Conservation (phyloP, 257 asterid genomes). For the Misopates orontium region DNA sequence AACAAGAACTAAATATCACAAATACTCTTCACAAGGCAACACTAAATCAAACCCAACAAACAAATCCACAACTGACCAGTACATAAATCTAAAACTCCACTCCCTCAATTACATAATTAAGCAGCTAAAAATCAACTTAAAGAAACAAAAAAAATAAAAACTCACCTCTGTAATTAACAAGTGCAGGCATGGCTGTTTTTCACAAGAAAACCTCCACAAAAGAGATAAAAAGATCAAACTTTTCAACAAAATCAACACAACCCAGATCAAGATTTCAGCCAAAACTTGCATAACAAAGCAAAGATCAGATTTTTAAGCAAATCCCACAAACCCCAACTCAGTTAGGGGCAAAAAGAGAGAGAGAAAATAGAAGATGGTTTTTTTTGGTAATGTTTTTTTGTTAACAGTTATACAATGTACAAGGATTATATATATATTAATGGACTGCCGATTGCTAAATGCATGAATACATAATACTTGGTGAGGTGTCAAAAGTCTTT, state of each 20-base stretch:
- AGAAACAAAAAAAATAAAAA: slow-evolving; percentile 11
- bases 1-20: slow-evolving; percentile 15
- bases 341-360: slow-evolving; percentile 56
- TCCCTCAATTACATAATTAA: slow-evolving; percentile 16
- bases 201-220: slow-evolving; percentile 49
- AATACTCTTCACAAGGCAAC: slow-evolving; percentile 18
- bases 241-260: slow-evolving; percentile 47
- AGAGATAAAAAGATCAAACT: slow-evolving; percentile 47
- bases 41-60: background rate
- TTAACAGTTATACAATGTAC: slow-evolving; percentile 14
- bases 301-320: slow-evolving; percentile 19
- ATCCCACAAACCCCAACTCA: slow-evolving; percentile 47
- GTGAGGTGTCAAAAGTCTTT: slow-evolving; percentile 50
- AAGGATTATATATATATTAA: slow-evolving; percentile 23
- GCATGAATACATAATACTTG: slow-evolving; percentile 48
- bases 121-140: background rate
- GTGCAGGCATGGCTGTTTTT: slow-evolving; percentile 76
- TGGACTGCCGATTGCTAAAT: slow-evolving; percentile 28
- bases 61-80: background rate
- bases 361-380: slow-evolving; percentile 16
- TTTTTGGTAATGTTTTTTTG: slow-evolving; percentile 28
- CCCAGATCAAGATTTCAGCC: slow-evolving; percentile 58
- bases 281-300: slow-evolving; percentile 56
- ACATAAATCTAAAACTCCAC: slow-evolving; percentile 2
- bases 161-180: slow-evolving; percentile 91